Base-by-base conservation (phyloP, 306 rosid species). In the Cucurbita maxima region DNA sequence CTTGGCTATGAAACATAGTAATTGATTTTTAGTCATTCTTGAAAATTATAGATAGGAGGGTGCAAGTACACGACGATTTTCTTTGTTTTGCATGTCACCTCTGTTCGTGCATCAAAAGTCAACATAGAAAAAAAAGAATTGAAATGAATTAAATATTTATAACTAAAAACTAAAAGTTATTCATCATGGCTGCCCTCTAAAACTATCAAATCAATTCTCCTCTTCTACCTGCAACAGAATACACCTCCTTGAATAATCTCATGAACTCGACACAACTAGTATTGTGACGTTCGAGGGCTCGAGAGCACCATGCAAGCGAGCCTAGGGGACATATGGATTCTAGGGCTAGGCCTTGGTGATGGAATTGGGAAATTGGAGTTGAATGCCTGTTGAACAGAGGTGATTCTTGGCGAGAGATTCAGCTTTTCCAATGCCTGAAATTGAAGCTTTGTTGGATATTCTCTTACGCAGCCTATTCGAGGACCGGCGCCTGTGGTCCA, bases 271-370 rank as follows among this genome's bases (percentile, higher is more conserved):
- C 10, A 7, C 9, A 5, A 16, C 20, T 52, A 52, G 57, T 41
- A 61, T 0, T 50, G 25, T 0, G 45, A 16, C 0, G 75, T 30
- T 55, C 85, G 84, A 52, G 97, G 91, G 63, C 84, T 91, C 5
- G 87, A 80, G 43, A 87, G 83, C 68, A 87, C 85, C 85, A 89
- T 81, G 44, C 47, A 81, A 6, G 84, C 83, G 78, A 88, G 83
- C 75, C 82, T 86, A 12, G 96, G 91, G n/a, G 96, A 91, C 6
- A 87, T 67, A 58, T 79, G 96, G 45, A 91, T 5, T 58, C 86
- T 83, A 59, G 92, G 90, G 82, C 87, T 84, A 7, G 92, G 92
- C 37, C 96, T 89, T 45, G 95, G 88, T 1, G 96, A 88, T 15
- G 96, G 97, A 9, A 87, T 83, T 2, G 96, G 92, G 36, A 41